Evolutionary conservation across 768 basidiomycete genomes (phyloP), one percentile per base, ranked within the genome.

Genomic region (Lactarius hatsudake): DNA sequence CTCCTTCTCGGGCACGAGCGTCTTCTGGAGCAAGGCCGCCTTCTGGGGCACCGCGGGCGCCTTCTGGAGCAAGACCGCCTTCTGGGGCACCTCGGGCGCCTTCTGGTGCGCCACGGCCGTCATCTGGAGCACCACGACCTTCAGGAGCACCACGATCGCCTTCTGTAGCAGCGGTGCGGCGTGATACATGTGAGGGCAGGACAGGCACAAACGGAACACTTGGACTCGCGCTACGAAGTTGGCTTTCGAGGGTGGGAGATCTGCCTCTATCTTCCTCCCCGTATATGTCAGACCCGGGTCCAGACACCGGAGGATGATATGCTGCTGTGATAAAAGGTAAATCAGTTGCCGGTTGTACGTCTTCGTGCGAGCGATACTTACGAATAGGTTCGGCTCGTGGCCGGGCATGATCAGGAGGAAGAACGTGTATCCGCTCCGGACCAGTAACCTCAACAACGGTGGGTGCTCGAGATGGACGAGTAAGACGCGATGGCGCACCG

Each of bases 391-490:
- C 66, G 15, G 28, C 17, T 23, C 58, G 58, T 55, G 62, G 58
- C 42, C 20, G 38, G 9, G 17, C 48, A 5, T 34, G 56, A 2
- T 32, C 66, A 32, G 63, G 59, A 64, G 59, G 53, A 45, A 15
- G 51, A 36, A 68, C 26, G 5, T 64, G 42, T 10, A 68, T 68
- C 5, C n/a, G 63, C 28, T 68, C 67, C 5, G 67, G 66, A 32
- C 66, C 66, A 26, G 34, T 63, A n/a, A 59, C 67, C 58, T 68
- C 67, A 30, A 68, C 53, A 40, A 68, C 32, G 42, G 67, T 68
- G 43, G 67, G 66, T 34, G 53, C 53, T n/a, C 42, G 53, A 54
- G 62, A 63, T 28, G 61, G 13, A 5, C 66, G 66, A 26, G 59
- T 54, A 45, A 56, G 66, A 28, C 48, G 38, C 38, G 66, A 45